A percentile compares a stretch with the other conserved stretches of the same genome.
Evolutionary conservation across 352 stramenopile genomes (phyloP).

Genomic region (Nothophytophthora sp.): DNA sequence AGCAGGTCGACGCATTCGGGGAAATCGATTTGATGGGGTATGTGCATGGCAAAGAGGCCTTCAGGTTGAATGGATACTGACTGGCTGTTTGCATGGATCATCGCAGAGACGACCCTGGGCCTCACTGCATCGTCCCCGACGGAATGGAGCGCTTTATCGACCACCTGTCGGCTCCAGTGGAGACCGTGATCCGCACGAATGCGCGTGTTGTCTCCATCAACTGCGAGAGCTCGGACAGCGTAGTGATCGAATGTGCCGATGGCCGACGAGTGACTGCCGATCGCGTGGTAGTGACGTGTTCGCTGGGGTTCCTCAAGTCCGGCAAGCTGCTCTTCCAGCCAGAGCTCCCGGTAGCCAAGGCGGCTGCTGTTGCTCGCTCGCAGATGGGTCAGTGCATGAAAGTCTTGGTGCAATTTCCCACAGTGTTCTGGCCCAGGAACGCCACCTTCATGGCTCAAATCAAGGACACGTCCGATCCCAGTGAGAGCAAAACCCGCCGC

Average conservation of each 20-base stretch:
- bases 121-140: slow-evolving; percentile 41
- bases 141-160: slow-evolving; percentile 52
- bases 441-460: slow-evolving; percentile 45
- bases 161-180: slow-evolving; percentile 24
- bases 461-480: neutral
- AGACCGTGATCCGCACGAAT: slow-evolving; percentile 23
- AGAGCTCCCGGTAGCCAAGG: slow-evolving; percentile 41
- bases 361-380: slow-evolving; percentile 37
- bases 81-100: slow-evolving; percentile 24
- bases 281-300: slow-evolving; percentile 51
- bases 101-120: slow-evolving; percentile 46
- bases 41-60: no score
- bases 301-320: slow-evolving; percentile 49
- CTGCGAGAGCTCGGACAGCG: slow-evolving; percentile 12
- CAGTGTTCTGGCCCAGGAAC: slow-evolving; percentile 52
- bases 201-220: slow-evolving; percentile 22
- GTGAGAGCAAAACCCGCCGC: slow-evolving; percentile 1
- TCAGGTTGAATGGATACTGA: slow-evolving; percentile 10
- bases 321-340: slow-evolving; percentile 42
- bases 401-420: slow-evolving; percentile 60
- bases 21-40: slow-evolving; percentile 51
- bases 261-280: slow-evolving; percentile 28
- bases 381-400: slow-evolving; percentile 76
- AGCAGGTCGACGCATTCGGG: slow-evolving; percentile 54
- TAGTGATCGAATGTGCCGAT: slow-evolving; percentile 34